Conservation (phyloP, 2,329 filamentous ascomycete species). For the Lachnellula occidentalis region DNA sequence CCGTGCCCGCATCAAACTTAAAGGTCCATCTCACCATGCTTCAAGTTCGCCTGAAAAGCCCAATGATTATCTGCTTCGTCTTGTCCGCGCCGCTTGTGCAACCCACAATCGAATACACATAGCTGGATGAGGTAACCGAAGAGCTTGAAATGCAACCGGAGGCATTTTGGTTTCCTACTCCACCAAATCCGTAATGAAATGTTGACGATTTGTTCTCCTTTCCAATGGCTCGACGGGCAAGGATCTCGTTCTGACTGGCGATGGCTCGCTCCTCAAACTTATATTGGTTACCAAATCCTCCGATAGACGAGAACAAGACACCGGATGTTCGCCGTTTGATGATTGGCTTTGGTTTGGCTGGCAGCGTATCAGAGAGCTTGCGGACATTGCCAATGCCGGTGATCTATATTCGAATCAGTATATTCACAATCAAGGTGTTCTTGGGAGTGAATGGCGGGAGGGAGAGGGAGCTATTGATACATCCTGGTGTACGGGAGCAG, state of each 20-base stretch:
- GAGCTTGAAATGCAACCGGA: not conserved
- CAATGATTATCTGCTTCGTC: constrained; percentile 6
- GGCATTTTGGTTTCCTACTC: constrained; percentile 19
- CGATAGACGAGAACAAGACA: constrained; percentile 10
- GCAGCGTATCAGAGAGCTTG: not conserved
- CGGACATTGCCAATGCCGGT: constrained; percentile 13
- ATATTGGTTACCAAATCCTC: constrained; percentile 12
- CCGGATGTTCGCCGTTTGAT: constrained; percentile 2
- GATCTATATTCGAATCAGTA: too few species aligned
- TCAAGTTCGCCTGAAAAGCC: constrained; percentile 1
- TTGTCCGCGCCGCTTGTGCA: constrained; percentile 9
- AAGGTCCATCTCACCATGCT: not conserved
- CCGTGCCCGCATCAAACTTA: too few species aligned
- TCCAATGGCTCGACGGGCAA: not conserved
- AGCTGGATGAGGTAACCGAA: not conserved
- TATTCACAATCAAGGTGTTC: too few species aligned
- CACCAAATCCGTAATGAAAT: constrained; percentile 19
- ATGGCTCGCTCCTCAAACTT: constrained; percentile 6
- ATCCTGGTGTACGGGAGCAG: too few species aligned
- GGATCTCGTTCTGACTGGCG: not conserved
- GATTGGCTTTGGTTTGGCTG: not conserved
- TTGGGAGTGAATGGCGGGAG: too few species aligned
- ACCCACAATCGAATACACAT: not conserved
- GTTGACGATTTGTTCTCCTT: not conserved
- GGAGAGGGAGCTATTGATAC: too few species aligned